These are phyloP conservation scores for Globisporangium uncinulatum DNA, from an alignment of 352 stramenopile genomes.

Conservation along the genomic window DNA sequence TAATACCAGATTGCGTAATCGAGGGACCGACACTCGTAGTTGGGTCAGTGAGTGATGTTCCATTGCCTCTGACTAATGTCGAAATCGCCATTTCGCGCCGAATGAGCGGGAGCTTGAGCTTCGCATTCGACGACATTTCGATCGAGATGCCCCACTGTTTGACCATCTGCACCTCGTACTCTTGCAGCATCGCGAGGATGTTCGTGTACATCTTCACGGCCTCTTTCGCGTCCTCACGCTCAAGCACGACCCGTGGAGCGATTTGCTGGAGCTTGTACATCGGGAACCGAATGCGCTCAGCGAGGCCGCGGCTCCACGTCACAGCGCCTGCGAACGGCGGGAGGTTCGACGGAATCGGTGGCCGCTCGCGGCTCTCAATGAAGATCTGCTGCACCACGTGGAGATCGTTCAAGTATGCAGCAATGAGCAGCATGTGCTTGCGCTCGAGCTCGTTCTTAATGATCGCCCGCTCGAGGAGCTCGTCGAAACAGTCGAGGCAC, in stretches of 20 bases:
- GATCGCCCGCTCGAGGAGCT: slow-evolving; percentile 75
- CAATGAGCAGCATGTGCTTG: slow-evolving; percentile 79
- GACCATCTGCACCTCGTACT: slow-evolving; percentile 80
- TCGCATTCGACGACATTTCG: slow-evolving; percentile 73
- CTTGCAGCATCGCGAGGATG: slow-evolving; percentile 75
- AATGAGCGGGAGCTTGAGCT: slow-evolving; percentile 87
- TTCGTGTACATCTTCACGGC: slow-evolving; percentile 89
- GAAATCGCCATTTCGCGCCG: slow-evolving; percentile 27
- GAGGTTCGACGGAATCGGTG: slow-evolving; percentile 86
- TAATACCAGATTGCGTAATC: slow-evolving; percentile 5
- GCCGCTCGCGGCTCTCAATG: slow-evolving; percentile 76
- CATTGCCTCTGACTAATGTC: not conserved
- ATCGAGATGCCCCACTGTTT: slow-evolving; percentile 79
- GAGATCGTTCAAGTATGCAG: slow-evolving; percentile 77
- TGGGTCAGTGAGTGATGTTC: slow-evolving; percentile 8
- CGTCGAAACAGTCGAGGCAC: slow-evolving; percentile 90
- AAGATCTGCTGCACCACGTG: slow-evolving; percentile 88
- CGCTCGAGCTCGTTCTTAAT: slow-evolving; percentile 88
- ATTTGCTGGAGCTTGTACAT: slow-evolving; percentile 87
- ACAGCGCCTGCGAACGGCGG: slow-evolving; percentile 88
- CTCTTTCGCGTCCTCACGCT: slow-evolving; percentile 87
- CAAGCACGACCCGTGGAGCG: slow-evolving; percentile 69
- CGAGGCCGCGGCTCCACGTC: slow-evolving; percentile 86
- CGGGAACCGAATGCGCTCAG: slow-evolving; percentile 82
- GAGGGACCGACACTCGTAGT: no score